These are phyloP conservation scores for Tetrahymena borealis DNA, from an alignment of 73 alveolate genomes.

Conservation along the genomic window DNA sequence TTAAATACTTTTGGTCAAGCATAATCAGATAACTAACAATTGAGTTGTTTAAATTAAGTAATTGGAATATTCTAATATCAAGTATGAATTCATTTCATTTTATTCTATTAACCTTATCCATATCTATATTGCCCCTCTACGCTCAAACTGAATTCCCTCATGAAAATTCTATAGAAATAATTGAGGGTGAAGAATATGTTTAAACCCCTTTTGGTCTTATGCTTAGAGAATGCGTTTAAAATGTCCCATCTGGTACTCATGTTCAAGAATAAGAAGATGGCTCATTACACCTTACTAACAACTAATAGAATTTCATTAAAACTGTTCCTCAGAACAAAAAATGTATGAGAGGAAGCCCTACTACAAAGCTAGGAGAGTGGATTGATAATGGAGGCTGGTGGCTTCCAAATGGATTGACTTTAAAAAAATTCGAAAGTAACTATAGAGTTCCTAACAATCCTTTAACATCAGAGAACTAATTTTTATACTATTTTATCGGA, in stretches of 20 bases:
- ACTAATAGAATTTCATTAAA: not conserved
- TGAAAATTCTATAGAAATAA: not conserved
- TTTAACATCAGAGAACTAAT: not conserved
- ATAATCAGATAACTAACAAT: no score
- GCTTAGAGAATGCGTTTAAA: not conserved
- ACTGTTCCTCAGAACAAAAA: not conserved
- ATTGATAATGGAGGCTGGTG: not conserved
- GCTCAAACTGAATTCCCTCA: not conserved
- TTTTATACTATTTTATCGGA: not conserved
- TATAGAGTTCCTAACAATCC: not conserved
- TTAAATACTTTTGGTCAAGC: no score
- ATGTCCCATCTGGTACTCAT: not conserved
- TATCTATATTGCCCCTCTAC: not conserved
- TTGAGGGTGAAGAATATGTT: not conserved
- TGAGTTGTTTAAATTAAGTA: no score
- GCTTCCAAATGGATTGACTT: not conserved
- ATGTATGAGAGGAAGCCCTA: not conserved
- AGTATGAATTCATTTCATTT: no score
- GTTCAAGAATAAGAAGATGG: not conserved
- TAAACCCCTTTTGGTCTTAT: not conserved
- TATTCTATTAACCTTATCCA: not conserved
- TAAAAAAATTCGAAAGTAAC: not conserved
- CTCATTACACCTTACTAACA: not conserved
- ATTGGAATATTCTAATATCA: no score
- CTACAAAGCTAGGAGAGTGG: not conserved